Evolutionary conservation across 257 asterid species (phyloP).

Genomic region (Forsythia suspensa): DNA sequence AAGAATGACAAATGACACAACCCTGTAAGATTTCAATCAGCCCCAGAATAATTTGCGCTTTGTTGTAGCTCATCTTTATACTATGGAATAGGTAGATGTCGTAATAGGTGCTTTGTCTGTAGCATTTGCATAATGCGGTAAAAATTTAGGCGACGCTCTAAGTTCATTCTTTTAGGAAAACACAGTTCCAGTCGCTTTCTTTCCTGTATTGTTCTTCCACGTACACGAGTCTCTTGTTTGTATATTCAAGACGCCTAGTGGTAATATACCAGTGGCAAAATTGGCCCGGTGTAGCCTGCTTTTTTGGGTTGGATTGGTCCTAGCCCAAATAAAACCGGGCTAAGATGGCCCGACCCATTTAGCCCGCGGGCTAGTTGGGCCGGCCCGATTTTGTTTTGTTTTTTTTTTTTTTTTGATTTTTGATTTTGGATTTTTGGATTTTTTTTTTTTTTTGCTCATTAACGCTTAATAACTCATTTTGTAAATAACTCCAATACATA

Average conservation of each 20-base stretch:
- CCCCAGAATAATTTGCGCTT: not conserved
- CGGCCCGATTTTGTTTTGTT: too few species aligned
- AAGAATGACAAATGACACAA: not conserved
- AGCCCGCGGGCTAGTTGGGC: too few species aligned
- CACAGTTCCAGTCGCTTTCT: not conserved
- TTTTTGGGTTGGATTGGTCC: too few species aligned
- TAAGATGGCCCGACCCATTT: too few species aligned
- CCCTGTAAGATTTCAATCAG: not conserved
- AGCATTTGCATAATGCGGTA: not conserved
- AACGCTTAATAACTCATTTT: too few species aligned
- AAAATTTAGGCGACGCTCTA: not conserved
- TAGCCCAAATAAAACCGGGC: too few species aligned
- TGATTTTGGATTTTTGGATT: too few species aligned
- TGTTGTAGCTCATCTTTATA: not conserved
- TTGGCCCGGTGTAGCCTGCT: too few species aligned
- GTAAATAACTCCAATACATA: too few species aligned
- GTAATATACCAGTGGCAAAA: too few species aligned
- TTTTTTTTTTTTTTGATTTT: too few species aligned
- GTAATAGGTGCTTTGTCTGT: not conserved
- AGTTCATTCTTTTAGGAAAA: not conserved
- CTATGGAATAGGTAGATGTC: not conserved
- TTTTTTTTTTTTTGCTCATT: too few species aligned
- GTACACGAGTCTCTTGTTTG: not conserved
- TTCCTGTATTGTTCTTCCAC: not conserved
- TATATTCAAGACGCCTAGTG: not conserved